Percentiles rank a stretch among this genome's conserved stretches.
Conservation (phyloP, 805 yeast species). For the Zygosaccharomyces pseudorouxii region DNA sequence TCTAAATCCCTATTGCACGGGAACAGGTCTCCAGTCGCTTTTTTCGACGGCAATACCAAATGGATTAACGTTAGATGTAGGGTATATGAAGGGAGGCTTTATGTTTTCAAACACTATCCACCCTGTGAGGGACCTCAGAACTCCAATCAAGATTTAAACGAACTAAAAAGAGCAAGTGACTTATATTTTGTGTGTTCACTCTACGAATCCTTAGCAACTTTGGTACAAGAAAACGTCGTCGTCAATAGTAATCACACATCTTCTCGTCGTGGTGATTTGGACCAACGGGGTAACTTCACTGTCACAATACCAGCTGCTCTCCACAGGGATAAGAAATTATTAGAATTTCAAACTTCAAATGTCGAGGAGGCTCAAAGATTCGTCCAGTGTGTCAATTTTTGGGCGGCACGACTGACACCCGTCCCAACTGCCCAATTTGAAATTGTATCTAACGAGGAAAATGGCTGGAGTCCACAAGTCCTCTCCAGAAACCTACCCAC, state of each 20-base stretch:
- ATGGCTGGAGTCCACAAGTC: slow-evolving; percentile 58
- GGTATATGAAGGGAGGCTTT: slow-evolving; percentile 29
- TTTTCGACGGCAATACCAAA: slow-evolving; percentile 18
- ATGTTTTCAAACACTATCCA: slow-evolving; percentile 17
- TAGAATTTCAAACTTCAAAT: slow-evolving; percentile 64
- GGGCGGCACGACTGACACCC: slow-evolving; percentile 84
- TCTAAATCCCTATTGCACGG: slow-evolving; percentile 9
- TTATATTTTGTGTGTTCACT: slow-evolving; percentile 24
- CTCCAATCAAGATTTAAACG: slow-evolving; percentile 10
- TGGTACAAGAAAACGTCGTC: slow-evolving; percentile 30
- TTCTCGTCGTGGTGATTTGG: background rate
- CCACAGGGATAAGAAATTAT: slow-evolving; percentile 32
- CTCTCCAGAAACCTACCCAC: slow-evolving; percentile 7
- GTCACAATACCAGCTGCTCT: slow-evolving; percentile 23
- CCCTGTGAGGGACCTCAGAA: background rate
- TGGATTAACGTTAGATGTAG: slow-evolving; percentile 25
- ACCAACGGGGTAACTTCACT: slow-evolving; percentile 20
- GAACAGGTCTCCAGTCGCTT: slow-evolving; percentile 19
- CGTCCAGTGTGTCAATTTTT: slow-evolving; percentile 76
- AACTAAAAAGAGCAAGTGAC: slow-evolving; percentile 13
- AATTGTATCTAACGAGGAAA: slow-evolving; percentile 68
- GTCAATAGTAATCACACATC: slow-evolving; percentile 10
- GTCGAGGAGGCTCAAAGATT: slow-evolving; percentile 62
- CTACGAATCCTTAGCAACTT: slow-evolving; percentile 27
- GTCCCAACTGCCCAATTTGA: slow-evolving; percentile 67